Conservation (phyloP, 73 alveolate genomes). For the Paraurostyla sp. region DNA sequence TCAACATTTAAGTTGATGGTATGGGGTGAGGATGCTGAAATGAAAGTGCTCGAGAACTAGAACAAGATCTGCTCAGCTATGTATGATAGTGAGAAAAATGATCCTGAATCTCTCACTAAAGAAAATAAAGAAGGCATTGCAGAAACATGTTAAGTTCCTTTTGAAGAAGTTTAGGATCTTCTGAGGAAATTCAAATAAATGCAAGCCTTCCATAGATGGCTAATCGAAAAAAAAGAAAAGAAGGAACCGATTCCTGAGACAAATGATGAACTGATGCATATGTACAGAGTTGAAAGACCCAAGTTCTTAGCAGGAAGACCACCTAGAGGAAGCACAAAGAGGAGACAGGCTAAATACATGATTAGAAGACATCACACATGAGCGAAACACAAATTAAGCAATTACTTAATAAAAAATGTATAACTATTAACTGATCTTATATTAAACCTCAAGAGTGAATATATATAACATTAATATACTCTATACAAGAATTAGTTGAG, state of each 20-base stretch:
- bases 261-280: slow-evolving; percentile 48
- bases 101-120: not conserved
- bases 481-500: not conserved
- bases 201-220: slow-evolving; percentile 53
- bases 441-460: not conserved
- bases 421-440: not conserved
- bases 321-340: not conserved
- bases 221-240: slow-evolving; percentile 44
- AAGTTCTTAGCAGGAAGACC: slow-evolving; percentile 19
- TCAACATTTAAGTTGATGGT: slow-evolving; percentile 55
- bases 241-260: slow-evolving; percentile 74
- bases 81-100: slow-evolving; percentile 70
- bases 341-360: not conserved
- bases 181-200: slow-evolving; percentile 48
- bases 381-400: not conserved
- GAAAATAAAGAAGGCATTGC: slow-evolving; percentile 44
- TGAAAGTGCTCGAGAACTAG: slow-evolving; percentile 62
- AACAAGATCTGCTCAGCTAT: slow-evolving; percentile 65
- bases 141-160: slow-evolving; percentile 12
- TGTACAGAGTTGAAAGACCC: slow-evolving; percentile 66
- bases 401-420: too few species aligned
- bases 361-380: slow-evolving; percentile 56
- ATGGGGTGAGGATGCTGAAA: slow-evolving; percentile 66
- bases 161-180: slow-evolving; percentile 58
- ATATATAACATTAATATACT: not conserved